Base-by-base conservation (phyloP, 1,284 basidiomycete species). In the Mrakiaceae sp. region DNA sequence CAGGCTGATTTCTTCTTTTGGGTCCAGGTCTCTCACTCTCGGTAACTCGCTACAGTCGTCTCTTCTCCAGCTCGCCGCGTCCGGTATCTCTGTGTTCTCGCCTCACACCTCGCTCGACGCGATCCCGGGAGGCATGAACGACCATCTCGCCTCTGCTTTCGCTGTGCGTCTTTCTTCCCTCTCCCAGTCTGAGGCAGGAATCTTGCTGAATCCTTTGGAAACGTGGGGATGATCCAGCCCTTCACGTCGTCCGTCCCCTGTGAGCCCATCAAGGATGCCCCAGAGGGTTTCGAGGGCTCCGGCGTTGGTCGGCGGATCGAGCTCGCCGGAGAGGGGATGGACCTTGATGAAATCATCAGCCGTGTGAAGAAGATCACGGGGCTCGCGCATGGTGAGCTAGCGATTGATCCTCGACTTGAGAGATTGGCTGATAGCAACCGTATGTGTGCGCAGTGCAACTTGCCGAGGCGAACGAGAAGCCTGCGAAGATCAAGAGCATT, bases 31-130 rank as follows among this genome's bases (percentile, higher is more conserved):
- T 42, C 67, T 98, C 66, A 95, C 89, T 0, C 80, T 93, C 60
- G 73, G 81, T 49, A 87, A 87, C 70, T 83, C 91, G 0, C 79
- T 96, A 11, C 92, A 96, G 77, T 76, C 82, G 0, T 87, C 85
- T 9, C 80, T 98, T 39, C 81, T 98, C 14, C 82, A 81, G 64
- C 87, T 90, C 66, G 85, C 86, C 0, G 85, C 88, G 0, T 80
- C 83, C 4, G 92, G 92, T 0, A 86, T 96, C 66, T 89, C 87
- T 12, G 81, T 97, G 3, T 97, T 90, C 77, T 82, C 81, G 50
- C 93, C 93, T 0, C 94, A 97, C 75, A 91, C 89, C 0, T 83
- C 88, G 1, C 80, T 96, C 11, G 94, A 98, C 74, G 83, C 78
- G 4, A 85, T 89, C 2, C 81, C 81, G 62, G 89, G 84, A 11